Evolutionary conservation across 1,284 basidiomycete species (phyloP).

Genomic region (Megacollybia platyphylla): DNA sequence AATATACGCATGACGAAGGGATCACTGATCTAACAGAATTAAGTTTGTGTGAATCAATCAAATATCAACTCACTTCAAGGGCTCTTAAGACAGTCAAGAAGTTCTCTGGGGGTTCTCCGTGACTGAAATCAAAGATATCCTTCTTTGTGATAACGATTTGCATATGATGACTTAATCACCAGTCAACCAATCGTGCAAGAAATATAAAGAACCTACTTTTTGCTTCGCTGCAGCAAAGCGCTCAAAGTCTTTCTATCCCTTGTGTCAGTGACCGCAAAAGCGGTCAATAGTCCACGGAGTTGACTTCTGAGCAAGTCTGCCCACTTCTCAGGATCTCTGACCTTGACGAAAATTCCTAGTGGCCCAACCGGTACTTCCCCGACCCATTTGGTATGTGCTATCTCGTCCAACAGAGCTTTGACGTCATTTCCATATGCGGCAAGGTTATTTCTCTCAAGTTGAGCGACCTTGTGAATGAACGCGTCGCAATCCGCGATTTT

Average conservation of each 20-base stretch:
- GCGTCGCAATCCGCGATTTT: conserved; percentile 29
- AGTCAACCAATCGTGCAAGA: conserved; percentile 1
- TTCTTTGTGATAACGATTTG: conserved; percentile 53
- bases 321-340: conserved; percentile 61
- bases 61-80: conserved; percentile 49
- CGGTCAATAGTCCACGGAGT: conserved; percentile 50
- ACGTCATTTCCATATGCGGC: conserved; percentile 55
- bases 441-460: conserved; percentile 41
- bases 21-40: conserved; percentile 49
- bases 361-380: conserved; percentile 77
- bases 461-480: conserved; percentile 32
- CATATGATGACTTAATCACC: conserved; percentile 19
- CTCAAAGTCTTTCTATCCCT: conserved; percentile 57
- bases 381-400: conserved; percentile 47
- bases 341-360: conserved; percentile 70
- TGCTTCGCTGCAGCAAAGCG: conserved; percentile 38
- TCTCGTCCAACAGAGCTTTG: conserved; percentile 42
- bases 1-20: conserved; percentile 71
- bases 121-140: conserved; percentile 69
- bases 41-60: not conserved
- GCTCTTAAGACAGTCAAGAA: conserved; percentile 74
- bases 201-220: conserved; percentile 37
- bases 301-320: conserved; percentile 53
- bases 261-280: conserved; percentile 71
- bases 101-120: conserved; percentile 48